Conservation (phyloP, 1,139 yeast species). For the Candida glucosophila region DNA sequence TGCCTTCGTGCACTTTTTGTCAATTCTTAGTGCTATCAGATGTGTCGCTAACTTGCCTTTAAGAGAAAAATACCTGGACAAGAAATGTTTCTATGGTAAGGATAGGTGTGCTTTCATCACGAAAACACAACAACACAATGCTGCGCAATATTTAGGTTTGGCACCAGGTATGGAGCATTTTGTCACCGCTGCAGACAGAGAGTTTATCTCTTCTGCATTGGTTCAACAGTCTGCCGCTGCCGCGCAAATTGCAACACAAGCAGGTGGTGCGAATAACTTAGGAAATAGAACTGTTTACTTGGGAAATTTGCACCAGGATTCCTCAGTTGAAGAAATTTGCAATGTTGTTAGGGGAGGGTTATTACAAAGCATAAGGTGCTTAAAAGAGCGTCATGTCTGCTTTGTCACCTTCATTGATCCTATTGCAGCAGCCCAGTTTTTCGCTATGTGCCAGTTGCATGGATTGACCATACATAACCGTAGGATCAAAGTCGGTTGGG, state of each 20-base stretch:
- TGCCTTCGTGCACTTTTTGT: slow-evolving; percentile 53
- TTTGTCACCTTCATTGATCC: slow-evolving; percentile 90
- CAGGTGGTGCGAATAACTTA: slow-evolving; percentile 69
- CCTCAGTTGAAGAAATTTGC: slow-evolving; percentile 86
- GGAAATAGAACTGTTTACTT: slow-evolving; percentile 90
- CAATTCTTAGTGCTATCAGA: slow-evolving; percentile 48
- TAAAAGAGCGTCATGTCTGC: slow-evolving; percentile 80
- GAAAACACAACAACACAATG: slow-evolving; percentile 93
- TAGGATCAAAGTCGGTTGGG: slow-evolving; percentile 90
- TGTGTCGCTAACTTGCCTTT: slow-evolving; percentile 51
- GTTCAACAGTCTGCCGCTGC: slow-evolving; percentile 67
- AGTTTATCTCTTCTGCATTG: slow-evolving; percentile 48
- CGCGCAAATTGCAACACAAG: slow-evolving; percentile 63
- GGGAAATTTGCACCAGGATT: slow-evolving; percentile 79
- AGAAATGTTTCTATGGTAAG: slow-evolving; percentile 53
- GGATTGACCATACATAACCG: slow-evolving; percentile 76
- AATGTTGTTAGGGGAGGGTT: slow-evolving; percentile 91
- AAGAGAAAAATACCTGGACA: slow-evolving; percentile 46
- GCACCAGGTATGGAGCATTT: slow-evolving; percentile 86
- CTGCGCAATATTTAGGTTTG: slow-evolving; percentile 88
- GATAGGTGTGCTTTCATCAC: slow-evolving; percentile 72
- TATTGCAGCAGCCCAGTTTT: slow-evolving; percentile 88
- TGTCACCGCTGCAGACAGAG: slow-evolving; percentile 73
- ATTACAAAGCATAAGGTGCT: slow-evolving; percentile 62
- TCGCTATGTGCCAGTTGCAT: slow-evolving; percentile 77